A percentile compares a stretch with the other conserved stretches of the same genome.
Conservation (phyloP, 2,329 filamentous ascomycete species). For the Aspergillus sp. region DNA sequence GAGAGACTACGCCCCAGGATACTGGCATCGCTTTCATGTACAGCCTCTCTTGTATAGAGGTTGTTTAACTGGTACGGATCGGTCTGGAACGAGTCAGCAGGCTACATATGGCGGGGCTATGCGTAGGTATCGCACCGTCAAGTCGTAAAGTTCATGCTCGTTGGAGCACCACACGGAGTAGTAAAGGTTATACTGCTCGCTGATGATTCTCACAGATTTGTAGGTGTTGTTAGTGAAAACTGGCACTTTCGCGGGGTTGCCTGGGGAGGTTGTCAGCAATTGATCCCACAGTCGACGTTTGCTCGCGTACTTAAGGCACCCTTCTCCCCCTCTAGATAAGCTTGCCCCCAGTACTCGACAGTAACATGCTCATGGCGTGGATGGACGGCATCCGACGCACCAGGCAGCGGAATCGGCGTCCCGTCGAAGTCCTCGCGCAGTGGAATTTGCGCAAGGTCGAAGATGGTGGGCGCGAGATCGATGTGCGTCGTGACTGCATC, state of each 20-base stretch:
- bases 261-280: not conserved
- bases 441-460: conserved; percentile 41
- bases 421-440: conserved; percentile 56
- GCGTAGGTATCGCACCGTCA: conserved; percentile 19
- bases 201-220: conserved; percentile 25
- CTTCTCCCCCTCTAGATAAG: conserved; percentile 15
- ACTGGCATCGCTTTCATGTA: not conserved
- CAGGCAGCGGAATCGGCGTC: conserved; percentile 46
- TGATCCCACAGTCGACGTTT: not conserved
- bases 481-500: conserved; percentile 11
- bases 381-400: conserved; percentile 11
- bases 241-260: not conserved
- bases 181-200: conserved; percentile 31
- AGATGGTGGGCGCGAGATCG: conserved; percentile 61
- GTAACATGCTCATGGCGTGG: conserved; percentile 54
- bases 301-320: conserved; percentile 2
- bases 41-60: conserved; percentile 19
- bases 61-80: conserved; percentile 41
- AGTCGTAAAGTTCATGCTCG: conserved; percentile 36
- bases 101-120: not conserved
- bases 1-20: not conserved
- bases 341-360: conserved; percentile 56
- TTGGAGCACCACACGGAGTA: conserved; percentile 38
- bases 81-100: conserved; percentile 18
- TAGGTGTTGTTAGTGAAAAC: conserved; percentile 15